These are phyloP conservation scores for Fusarium equiseti DNA, from an alignment of 2,329 filamentous ascomycete genomes.

Conservation along the genomic window DNA sequence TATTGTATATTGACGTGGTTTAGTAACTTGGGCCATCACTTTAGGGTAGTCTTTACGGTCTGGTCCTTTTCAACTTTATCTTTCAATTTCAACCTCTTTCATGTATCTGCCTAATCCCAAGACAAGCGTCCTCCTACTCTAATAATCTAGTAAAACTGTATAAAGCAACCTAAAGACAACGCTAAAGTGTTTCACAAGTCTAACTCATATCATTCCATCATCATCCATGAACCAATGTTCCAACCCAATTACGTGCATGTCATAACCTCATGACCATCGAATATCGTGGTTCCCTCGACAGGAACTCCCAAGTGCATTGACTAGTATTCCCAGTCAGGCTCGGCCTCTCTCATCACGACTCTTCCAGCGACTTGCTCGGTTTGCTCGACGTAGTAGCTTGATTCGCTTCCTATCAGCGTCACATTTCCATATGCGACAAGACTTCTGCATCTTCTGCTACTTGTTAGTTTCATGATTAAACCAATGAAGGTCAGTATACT, in stretches of 20 bases:
- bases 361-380: constrained; percentile 59
- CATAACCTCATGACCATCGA: not conserved
- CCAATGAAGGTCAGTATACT: constrained; percentile 18
- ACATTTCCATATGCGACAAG: constrained; percentile 61
- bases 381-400: constrained; percentile 58
- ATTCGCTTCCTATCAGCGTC: constrained; percentile 60
- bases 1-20: not conserved
- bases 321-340: constrained; percentile 57
- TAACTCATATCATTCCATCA: not conserved
- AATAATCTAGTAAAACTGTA: not conserved
- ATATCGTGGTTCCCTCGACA: not conserved
- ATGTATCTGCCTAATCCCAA: not conserved
- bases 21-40: not conserved
- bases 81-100: not conserved
- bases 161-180: constrained; percentile 11
- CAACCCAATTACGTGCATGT: not conserved
- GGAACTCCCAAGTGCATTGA: not conserved
- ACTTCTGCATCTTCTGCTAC: constrained; percentile 55
- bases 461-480: constrained; percentile 11
- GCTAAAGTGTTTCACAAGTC: constrained; percentile 3
- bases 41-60: not conserved
- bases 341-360: constrained; percentile 57
- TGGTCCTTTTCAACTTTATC: not conserved
- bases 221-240: not conserved
- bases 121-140: not conserved